Evolutionary conservation across 163 green algal genomes (phyloP), one percentile per base, ranked within the genome.

Genomic region (Trebouxia gelatinosa): DNA sequence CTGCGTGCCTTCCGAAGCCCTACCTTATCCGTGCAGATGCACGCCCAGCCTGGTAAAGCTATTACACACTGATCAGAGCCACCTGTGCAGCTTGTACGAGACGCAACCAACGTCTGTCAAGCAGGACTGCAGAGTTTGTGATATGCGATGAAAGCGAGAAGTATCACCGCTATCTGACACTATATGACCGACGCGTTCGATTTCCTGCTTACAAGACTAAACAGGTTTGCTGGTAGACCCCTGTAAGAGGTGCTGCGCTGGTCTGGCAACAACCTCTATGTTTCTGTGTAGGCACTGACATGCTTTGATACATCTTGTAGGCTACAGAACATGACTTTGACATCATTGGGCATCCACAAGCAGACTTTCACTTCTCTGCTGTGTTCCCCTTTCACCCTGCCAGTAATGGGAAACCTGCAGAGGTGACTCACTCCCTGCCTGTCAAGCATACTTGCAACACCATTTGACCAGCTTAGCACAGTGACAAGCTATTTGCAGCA

Each of bases 311-410:
- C 67, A 68, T 46, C 2, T 1, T 38, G 31, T 74, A 80, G 70
- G 71, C 74, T 9, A 48, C 57, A 1, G 82, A 82, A 34, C 68
- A 94, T 43, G 79, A 92, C 2, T 96, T 90, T 82, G 92, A 96
- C 68, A 84, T 96, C 28, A 81, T 94, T 9, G 92, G 92, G 0
- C 90, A 96, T 66, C 91, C 92, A 0, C 77, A 83, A 35, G 72
- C 70, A 13, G 80, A 86, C 74, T 96, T 93, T 65, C 75, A 85
- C 31, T 96, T 94, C 70, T 68, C 81, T 0, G 85, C 93, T 6
- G 79, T 81, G 16, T 89, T 96, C n/a, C 91, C 92, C 11, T 96
- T 90, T 78, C 92, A 96, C 75, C 79, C 84, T 0, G 71, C 48
- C 19, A 43, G 28, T 2, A 23, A 78, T 64, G 64, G 57, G 5